Percentiles rank a stretch among this genome's conserved stretches.
Evolutionary conservation across 768 basidiomycete genomes (phyloP).

Genomic region (Trametes villosa): DNA sequence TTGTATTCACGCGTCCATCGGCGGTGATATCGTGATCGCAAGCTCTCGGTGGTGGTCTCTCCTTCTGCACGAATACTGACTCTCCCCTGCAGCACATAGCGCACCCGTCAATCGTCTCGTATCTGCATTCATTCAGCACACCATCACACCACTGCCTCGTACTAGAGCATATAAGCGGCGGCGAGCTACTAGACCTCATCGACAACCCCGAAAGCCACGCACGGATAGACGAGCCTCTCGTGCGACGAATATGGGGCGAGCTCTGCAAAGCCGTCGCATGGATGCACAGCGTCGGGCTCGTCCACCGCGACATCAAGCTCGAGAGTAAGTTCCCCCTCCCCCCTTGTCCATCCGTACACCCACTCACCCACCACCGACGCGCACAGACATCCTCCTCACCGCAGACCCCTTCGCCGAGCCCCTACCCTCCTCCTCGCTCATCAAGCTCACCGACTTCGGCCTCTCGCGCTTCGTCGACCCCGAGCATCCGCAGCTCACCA

Average conservation of each 20-base stretch:
- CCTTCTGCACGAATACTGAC: slow-evolving; percentile 11
- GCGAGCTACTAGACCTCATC: slow-evolving; percentile 80
- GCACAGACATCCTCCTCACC: slow-evolving; percentile 76
- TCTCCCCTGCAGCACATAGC: slow-evolving; percentile 61
- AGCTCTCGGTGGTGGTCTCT: background rate
- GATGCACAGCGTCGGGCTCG: slow-evolving; percentile 85
- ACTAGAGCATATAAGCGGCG: slow-evolving; percentile 75
- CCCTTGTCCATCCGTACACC: background rate
- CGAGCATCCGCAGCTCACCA: slow-evolving; percentile 61
- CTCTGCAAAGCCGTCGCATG: slow-evolving; percentile 79
- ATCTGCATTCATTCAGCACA: slow-evolving; percentile 72
- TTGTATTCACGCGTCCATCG: background rate
- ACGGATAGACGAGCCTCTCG: slow-evolving; percentile 47
- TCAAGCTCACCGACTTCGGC: slow-evolving; percentile 90
- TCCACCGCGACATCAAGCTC: slow-evolving; percentile 92
- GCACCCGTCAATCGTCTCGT: slow-evolving; percentile 78
- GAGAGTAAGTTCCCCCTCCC: slow-evolving; percentile 53
- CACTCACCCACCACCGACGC: background rate
- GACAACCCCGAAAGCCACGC: slow-evolving; percentile 51
- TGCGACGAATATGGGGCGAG: slow-evolving; percentile 76
- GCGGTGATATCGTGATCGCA: background rate
- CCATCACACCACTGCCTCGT: slow-evolving; percentile 77
- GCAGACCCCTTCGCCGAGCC: slow-evolving; percentile 42
- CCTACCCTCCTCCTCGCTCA: slow-evolving; percentile 54
- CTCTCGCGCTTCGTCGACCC: slow-evolving; percentile 84